phyloP scores from a whole-genome alignment of 2,329 filamentous ascomycete genomes.

The Saccharata proteae region DNA sequence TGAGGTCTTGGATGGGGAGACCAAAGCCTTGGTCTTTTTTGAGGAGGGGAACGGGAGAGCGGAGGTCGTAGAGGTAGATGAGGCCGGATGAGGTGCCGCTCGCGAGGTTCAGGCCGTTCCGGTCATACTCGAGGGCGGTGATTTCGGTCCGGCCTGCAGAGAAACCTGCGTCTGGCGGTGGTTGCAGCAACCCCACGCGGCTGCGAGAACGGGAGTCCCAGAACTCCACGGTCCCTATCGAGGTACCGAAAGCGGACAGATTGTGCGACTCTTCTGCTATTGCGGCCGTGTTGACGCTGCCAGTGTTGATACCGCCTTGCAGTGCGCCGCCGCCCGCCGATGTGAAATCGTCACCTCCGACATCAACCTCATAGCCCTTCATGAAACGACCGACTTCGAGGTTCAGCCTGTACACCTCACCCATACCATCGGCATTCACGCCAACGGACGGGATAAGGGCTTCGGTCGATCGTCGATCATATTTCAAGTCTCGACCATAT shows the following conservation, averaged over 20 bases:
- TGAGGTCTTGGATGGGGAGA: constrained; percentile 76
- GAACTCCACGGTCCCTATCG: constrained; percentile 89
- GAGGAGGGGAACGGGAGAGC: constrained; percentile 72
- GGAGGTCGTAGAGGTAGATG: constrained; percentile 82
- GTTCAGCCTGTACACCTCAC: constrained; percentile 88
- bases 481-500: constrained; percentile 82
- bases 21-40: constrained; percentile 96
- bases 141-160: constrained; percentile 46
- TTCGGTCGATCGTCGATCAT: constrained; percentile 72
- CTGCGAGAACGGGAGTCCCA: constrained; percentile 84
- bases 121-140: constrained; percentile 77
- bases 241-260: constrained; percentile 84
- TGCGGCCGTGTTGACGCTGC: constrained; percentile 75
- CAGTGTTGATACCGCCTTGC: constrained; percentile 76
- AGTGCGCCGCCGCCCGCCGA: constrained; percentile 58
- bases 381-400: constrained; percentile 87
- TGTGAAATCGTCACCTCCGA: constrained; percentile 67
- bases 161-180: constrained; percentile 25
- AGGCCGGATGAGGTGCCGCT: constrained; percentile 82
- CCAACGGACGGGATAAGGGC: constrained; percentile 80
- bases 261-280: constrained; percentile 85
- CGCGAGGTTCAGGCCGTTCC: constrained; percentile 71
- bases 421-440: constrained; percentile 70
- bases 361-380: constrained; percentile 83
- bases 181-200: constrained; percentile 63